Evolutionary conservation across 2,329 filamentous ascomycete species (phyloP).

Genomic region (Diaporthe sp.): DNA sequence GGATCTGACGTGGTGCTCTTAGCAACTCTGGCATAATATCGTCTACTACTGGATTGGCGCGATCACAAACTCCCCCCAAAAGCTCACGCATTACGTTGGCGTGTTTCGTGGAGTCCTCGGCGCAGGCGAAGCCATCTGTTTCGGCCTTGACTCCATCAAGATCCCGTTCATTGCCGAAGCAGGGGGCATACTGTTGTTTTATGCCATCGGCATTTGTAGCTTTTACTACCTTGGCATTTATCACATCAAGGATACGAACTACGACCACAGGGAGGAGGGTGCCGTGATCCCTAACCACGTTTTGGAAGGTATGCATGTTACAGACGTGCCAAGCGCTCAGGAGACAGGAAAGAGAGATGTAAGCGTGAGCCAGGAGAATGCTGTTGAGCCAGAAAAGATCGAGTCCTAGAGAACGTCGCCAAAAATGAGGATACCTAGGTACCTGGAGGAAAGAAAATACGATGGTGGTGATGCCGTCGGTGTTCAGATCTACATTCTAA

Average conservation of each 20-base stretch:
- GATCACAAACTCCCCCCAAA: constrained; percentile 46
- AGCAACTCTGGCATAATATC: constrained; percentile 49
- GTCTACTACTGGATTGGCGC: constrained; percentile 49
- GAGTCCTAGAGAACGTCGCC: background rate
- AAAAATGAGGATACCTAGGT: background rate
- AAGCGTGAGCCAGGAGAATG: background rate
- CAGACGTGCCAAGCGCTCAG: background rate
- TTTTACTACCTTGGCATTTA: constrained; percentile 25
- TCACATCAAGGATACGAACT: constrained; percentile 21
- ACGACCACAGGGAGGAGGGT: constrained; percentile 16
- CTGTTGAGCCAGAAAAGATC: background rate
- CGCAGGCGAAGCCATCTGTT: constrained; percentile 49
- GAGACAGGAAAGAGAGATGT: background rate
- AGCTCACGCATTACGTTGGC: constrained; percentile 44
- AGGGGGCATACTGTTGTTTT: constrained; percentile 19
- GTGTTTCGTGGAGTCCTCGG: constrained; percentile 48
- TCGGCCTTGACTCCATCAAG: constrained; percentile 47
- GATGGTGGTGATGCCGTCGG: too few species aligned
- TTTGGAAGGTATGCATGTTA: background rate
- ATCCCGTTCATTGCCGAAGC: constrained; percentile 45
- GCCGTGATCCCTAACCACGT: constrained; percentile 18
- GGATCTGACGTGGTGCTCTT: background rate
- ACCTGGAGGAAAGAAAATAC: too few species aligned
- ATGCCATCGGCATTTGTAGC: background rate
- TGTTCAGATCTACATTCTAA: background rate